These are phyloP conservation scores for Pseudodiploospora longispora DNA, from an alignment of 2,329 filamentous ascomycete genomes.

Conservation along the genomic window DNA sequence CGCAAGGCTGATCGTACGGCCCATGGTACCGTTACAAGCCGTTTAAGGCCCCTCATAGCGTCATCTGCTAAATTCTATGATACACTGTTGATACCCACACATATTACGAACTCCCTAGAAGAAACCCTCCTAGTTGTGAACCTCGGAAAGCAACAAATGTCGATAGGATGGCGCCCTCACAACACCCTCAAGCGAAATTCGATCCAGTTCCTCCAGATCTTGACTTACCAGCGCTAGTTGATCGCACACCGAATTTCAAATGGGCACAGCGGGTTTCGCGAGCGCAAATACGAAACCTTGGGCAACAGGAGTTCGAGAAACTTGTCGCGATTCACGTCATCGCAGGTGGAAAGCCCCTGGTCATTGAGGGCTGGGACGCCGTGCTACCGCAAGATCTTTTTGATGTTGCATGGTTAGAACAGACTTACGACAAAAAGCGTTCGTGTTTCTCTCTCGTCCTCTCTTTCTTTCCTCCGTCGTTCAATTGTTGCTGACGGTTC, in stretches of 20 bases:
- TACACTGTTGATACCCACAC: too few relatives aligned
- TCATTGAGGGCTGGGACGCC: conserved; percentile 82
- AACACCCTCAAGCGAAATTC: conserved; percentile 79
- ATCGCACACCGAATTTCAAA: conserved; percentile 74
- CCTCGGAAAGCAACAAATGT: neutral
- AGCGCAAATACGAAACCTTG: conserved; percentile 68
- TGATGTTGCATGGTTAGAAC: conserved; percentile 69
- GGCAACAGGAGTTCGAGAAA: conserved; percentile 74
- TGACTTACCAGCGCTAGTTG: conserved; percentile 67
- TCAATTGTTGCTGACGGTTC: conserved; percentile 12
- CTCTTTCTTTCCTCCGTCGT: neutral
- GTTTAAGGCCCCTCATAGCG: too few relatives aligned
- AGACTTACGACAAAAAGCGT: conserved; percentile 74
- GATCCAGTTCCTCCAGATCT: conserved; percentile 84
- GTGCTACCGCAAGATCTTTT: conserved; percentile 72
- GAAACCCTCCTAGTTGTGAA: neutral
- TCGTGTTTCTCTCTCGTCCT: conserved; percentile 20
- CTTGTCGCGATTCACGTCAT: conserved; percentile 79
- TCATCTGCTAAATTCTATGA: too few relatives aligned
- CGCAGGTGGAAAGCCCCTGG: conserved; percentile 74
- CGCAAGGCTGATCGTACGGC: too few relatives aligned
- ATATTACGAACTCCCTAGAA: too few relatives aligned
- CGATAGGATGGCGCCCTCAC: conserved; percentile 59
- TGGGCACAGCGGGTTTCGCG: conserved; percentile 76
- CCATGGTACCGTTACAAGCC: too few relatives aligned